A percentile compares a stretch with the other conserved stretches of the same genome.
phyloP scores from a whole-genome alignment of 129 eudicot genomes.

The Flaveria bidentis region DNA sequence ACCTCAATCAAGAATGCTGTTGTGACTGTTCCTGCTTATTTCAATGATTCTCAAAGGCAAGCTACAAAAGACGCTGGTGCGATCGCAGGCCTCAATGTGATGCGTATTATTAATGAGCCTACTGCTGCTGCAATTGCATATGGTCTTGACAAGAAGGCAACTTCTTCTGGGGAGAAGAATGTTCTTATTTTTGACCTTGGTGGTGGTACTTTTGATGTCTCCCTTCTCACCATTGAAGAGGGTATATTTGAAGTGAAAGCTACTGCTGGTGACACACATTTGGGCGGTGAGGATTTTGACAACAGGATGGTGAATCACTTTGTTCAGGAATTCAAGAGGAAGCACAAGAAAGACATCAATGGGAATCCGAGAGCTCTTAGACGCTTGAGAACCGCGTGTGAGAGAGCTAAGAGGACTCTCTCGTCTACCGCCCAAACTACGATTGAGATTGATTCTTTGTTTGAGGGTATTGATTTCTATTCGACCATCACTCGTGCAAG shows the following conservation, averaged over 20 bases:
- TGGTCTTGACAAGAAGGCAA: slow-evolving; percentile 53
- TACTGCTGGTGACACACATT: slow-evolving; percentile 33
- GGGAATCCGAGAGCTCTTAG: neutral
- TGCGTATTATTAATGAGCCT: slow-evolving; percentile 36
- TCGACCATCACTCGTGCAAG: slow-evolving; percentile 44
- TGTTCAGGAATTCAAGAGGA: slow-evolving; percentile 51
- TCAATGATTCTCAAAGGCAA: slow-evolving; percentile 23
- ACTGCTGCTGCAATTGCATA: slow-evolving; percentile 60
- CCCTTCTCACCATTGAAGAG: slow-evolving; percentile 37
- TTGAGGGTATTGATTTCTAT: slow-evolving; percentile 49
- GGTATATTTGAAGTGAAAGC: slow-evolving; percentile 48
- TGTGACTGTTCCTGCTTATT: slow-evolving; percentile 47
- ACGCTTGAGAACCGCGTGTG: neutral
- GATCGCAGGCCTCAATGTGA: neutral
- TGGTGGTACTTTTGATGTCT: slow-evolving; percentile 42
- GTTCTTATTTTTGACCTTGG: slow-evolving; percentile 32
- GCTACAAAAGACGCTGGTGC: slow-evolving; percentile 3
- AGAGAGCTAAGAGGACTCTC: neutral
- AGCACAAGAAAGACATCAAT: slow-evolving; percentile 26
- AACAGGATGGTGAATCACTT: slow-evolving; percentile 48
- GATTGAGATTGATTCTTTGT: slow-evolving; percentile 49
- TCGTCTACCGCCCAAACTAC: slow-evolving; percentile 34
- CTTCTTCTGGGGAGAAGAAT: slow-evolving; percentile 41
- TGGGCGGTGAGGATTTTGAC: slow-evolving; percentile 2
- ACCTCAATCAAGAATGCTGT: slow-evolving; percentile 40